phyloP scores from a whole-genome alignment of 2,329 filamentous ascomycete species.

The Xylaria sp. region DNA sequence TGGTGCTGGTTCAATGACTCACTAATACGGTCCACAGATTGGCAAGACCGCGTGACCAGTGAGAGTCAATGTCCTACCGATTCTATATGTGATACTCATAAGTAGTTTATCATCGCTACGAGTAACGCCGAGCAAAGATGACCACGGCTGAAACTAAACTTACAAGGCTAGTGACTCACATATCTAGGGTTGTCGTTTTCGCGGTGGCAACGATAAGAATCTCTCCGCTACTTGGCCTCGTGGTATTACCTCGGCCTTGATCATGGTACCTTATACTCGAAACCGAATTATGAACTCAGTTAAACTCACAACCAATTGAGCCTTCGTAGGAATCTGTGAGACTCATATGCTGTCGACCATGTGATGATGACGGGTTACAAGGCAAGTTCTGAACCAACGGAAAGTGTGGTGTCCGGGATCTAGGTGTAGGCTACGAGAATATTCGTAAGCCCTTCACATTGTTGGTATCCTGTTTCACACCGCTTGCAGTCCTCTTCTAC shows the following conservation, averaged over 20 bases:
- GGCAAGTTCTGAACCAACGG: not conserved
- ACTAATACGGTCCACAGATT: not conserved
- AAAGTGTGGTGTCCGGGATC: slow-evolving; percentile 1
- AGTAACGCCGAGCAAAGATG: not conserved
- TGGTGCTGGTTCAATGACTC: not conserved
- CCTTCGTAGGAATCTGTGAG: not conserved
- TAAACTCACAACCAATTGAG: not conserved
- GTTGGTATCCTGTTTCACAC: not conserved
- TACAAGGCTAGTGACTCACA: slow-evolving; percentile 17
- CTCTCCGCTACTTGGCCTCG: not conserved
- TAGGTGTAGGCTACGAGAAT: slow-evolving; percentile 7
- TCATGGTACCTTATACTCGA: slow-evolving; percentile 6
- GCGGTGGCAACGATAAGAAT: not conserved
- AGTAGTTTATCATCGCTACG: not conserved
- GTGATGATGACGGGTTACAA: slow-evolving; percentile 9
- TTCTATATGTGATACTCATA: not conserved
- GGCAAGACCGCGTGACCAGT: not conserved
- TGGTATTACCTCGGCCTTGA: not conserved
- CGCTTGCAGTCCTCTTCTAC: not conserved
- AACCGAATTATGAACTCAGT: not conserved
- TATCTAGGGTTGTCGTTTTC: not conserved
- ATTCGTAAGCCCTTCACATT: slow-evolving; percentile 11
- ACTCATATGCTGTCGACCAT: not conserved
- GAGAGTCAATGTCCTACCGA: not conserved
- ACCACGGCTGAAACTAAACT: not conserved